These are phyloP conservation scores for Tremella fuciformis DNA, from an alignment of 768 basidiomycete genomes.

Conservation along the genomic window DNA sequence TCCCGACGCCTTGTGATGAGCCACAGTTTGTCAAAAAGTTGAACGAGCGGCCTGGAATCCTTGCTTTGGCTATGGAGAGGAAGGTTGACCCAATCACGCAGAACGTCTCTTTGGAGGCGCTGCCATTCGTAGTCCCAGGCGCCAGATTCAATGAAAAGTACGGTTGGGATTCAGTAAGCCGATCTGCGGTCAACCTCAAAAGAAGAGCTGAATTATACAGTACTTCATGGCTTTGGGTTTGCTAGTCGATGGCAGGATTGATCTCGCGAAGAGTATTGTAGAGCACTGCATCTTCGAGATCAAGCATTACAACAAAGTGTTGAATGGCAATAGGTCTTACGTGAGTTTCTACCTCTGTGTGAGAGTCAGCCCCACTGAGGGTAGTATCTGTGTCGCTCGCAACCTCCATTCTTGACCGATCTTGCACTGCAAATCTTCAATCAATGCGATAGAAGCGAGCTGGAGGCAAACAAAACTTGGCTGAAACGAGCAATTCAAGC, in stretches of 20 bases:
- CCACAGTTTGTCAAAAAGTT: conserved; percentile 84
- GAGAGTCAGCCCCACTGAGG: conserved; percentile 16
- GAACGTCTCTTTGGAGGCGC: conserved; percentile 81
- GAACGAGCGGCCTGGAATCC: conserved; percentile 88
- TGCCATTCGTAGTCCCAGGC: conserved; percentile 96
- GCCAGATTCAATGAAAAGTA: conserved; percentile 53
- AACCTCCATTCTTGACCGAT: conserved; percentile 97
- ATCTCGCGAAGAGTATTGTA: conserved; percentile 95
- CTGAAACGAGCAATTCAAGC: conserved; percentile 93
- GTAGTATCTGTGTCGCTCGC: conserved; percentile 86
- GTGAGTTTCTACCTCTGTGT: conserved; percentile 34
- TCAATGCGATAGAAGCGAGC: conserved; percentile 81
- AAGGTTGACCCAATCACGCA: conserved; percentile 54
- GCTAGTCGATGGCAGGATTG: conserved; percentile 87
- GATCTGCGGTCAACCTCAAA: not conserved
- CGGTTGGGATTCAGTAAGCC: conserved; percentile 48
- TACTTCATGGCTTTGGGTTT: conserved; percentile 63
- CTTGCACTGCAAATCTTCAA: conserved; percentile 98
- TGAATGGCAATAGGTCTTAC: conserved; percentile 88
- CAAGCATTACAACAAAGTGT: conserved; percentile 83
- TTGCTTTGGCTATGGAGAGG: conserved; percentile 81
- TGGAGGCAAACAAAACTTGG: conserved; percentile 79
- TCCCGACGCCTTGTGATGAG: conserved; percentile 83
- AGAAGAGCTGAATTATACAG: conserved; percentile 24
- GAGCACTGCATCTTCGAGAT: conserved; percentile 99